These are phyloP conservation scores for Marasmius oreades DNA, from an alignment of 1,284 basidiomycete species.

Conservation along the genomic window DNA sequence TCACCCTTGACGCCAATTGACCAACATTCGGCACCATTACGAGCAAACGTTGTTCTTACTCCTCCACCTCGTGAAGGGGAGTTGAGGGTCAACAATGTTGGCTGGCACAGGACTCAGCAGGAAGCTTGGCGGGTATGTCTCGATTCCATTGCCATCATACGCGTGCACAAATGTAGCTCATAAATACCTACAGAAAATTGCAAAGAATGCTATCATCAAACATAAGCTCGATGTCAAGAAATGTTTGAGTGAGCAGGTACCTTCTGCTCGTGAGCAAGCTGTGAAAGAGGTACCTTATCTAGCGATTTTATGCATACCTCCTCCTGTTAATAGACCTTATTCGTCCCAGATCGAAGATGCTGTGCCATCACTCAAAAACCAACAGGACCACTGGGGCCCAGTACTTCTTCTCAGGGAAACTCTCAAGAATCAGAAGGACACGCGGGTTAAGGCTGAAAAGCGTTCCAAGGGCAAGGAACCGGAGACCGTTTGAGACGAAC, in stretches of 20 bases:
- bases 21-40: background rate
- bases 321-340: background rate
- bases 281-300: background rate
- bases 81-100: background rate
- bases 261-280: background rate
- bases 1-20: background rate
- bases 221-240: background rate
- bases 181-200: background rate
- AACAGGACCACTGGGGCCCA: constrained; percentile 7
- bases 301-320: background rate
- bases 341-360: background rate
- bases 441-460: background rate
- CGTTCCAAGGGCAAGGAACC: background rate
- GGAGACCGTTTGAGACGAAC: background rate
- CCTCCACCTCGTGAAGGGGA: background rate
- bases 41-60: background rate
- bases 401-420: constrained; percentile 5
- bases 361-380: constrained; percentile 1
- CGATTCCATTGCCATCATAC: no score
- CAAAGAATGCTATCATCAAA: background rate
- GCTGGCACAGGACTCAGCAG: background rate
- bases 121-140: background rate
- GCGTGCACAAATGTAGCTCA: background rate
- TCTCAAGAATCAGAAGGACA: constrained; percentile 5
- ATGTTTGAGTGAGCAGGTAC: background rate